Base-by-base conservation (phyloP, 179 eudicot species). In the Actinidia polygama region DNA sequence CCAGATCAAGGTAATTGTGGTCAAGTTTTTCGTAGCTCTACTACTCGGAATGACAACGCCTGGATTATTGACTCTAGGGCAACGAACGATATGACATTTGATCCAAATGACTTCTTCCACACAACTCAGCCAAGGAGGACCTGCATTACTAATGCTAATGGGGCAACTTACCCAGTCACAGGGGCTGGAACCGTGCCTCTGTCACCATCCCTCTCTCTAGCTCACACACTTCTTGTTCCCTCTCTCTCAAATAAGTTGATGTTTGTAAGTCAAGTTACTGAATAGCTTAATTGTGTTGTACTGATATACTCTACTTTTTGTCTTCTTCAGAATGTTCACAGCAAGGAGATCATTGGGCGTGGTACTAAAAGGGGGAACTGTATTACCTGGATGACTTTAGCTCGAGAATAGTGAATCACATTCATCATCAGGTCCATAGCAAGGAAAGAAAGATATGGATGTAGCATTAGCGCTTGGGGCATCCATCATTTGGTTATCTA, bases 311-410 rank as follows among this genome's bases (percentile, higher is more conserved):
- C 21, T 75, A 4, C 47, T 24, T 75, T 75, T 75, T 57, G 61
- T 12, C 61, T 57, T 57, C 61, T 57, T 18, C 44, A 23, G 21
- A 12, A 23, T 23, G 10, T 75, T 21, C 47, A n/a, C 55, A 49
- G 10, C 63, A 75, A 75, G n/a, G 79, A 75, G 44, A 75, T 75
- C 14, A 75, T 75, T 75, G 44, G 62, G 62, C 44, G 19, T 75
- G 62, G 79, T 75, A 75, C 79, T 75, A 75, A 75, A 44, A 75
- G 62, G 63, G 63, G 62, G 79, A 63, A 55, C 12, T 75, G 10
- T 55, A 55, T 24, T 75, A 53, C n/a, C 3, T 75, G 64, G 79
- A 75, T 55, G 64, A 75, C 49, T 75, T 75, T n/a, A 75, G 23
- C 23, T 10, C 21, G 10, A 47, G 64, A 1, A 53, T 1, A 53